Conservation (phyloP, 257 asterid genomes). For the Solanum lycopersicoides region DNA sequence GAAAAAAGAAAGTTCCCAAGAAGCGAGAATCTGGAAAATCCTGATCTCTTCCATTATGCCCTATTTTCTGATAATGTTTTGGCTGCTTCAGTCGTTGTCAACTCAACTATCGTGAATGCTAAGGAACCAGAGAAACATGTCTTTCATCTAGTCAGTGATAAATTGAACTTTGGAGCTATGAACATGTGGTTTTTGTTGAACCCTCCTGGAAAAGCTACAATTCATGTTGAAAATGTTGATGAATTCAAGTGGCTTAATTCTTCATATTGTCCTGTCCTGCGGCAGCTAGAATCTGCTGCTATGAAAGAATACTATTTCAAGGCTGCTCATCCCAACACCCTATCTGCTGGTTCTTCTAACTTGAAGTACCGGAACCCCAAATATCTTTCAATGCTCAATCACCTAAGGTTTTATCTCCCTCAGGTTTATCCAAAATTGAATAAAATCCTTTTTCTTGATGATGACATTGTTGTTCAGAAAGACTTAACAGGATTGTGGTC, state of each 20-base stretch:
- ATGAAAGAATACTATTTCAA: conserved; percentile 97
- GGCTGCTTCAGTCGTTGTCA: conserved; percentile 97
- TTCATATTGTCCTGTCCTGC: conserved; percentile 85
- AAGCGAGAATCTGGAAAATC: conserved; percentile 79
- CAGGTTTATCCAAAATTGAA: conserved; percentile 91
- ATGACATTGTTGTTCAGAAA: conserved; percentile 96
- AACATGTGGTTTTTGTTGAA: conserved; percentile 99
- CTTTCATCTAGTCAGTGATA: conserved; percentile 95
- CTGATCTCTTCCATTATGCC: conserved; percentile 84
- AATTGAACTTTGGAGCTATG: conserved; percentile 97
- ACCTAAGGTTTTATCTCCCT: conserved; percentile 92
- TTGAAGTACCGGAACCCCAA: conserved; percentile 96
- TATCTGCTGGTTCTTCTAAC: conserved; percentile 86
- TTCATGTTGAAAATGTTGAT: conserved; percentile 93
- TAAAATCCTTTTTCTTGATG: conserved; percentile 95
- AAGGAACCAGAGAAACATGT: conserved; percentile 96
- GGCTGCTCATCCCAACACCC: conserved; percentile 89
- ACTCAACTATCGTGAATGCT: conserved; percentile 79
- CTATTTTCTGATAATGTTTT: conserved; percentile 95
- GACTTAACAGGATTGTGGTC: conserved; percentile 94
- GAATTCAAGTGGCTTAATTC: conserved; percentile 97
- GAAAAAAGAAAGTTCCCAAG: conserved; percentile 78
- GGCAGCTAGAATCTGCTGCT: conserved; percentile 90
- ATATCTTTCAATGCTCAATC: conserved; percentile 97
- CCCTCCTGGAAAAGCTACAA: conserved; percentile 97